Percentiles rank a stretch among this genome's conserved stretches.
Conservation (phyloP, 169 alveolate genomes). For the Cystoisospora suis region DNA sequence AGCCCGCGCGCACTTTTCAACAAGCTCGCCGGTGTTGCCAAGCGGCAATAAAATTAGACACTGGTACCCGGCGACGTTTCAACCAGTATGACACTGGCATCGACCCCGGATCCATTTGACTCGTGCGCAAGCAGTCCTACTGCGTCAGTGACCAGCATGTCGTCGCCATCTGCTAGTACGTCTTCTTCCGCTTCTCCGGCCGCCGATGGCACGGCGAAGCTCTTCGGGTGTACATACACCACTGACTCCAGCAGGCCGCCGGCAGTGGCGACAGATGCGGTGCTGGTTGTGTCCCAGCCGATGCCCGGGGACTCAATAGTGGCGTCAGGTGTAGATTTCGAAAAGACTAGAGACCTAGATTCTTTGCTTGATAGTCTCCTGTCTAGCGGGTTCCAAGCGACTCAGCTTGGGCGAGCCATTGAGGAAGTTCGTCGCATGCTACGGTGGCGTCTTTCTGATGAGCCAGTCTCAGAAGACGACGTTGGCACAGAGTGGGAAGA, state of each 20-base stretch:
- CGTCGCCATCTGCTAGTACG: no score
- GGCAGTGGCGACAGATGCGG: constrained; percentile 57
- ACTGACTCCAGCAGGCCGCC: constrained; percentile 37
- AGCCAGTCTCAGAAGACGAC: constrained; percentile 66
- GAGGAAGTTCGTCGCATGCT: constrained; percentile 84
- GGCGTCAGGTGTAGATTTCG: constrained; percentile 86
- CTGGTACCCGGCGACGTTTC: no score
- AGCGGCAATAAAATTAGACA: no score
- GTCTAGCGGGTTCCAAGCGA: constrained; percentile 88
- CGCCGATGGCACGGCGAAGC: background rate
- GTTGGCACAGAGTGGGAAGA: constrained; percentile 63
- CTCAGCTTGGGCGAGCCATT: constrained; percentile 81
- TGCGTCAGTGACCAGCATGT: no score
- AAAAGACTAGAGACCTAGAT: constrained; percentile 77
- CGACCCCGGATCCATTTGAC: no score
- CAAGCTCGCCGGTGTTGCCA: no score
- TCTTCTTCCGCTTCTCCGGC: background rate
- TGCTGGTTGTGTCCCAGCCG: constrained; percentile 43
- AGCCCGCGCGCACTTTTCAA: no score
- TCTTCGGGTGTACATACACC: constrained; percentile 39
- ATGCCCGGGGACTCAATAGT: constrained; percentile 52
- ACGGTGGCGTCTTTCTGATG: constrained; percentile 82
- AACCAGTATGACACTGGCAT: no score
- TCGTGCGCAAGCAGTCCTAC: no score
- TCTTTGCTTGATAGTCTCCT: constrained; percentile 71